Evolutionary conservation across 306 rosid species (phyloP).

Genomic region (Rubus parviflorus): DNA sequence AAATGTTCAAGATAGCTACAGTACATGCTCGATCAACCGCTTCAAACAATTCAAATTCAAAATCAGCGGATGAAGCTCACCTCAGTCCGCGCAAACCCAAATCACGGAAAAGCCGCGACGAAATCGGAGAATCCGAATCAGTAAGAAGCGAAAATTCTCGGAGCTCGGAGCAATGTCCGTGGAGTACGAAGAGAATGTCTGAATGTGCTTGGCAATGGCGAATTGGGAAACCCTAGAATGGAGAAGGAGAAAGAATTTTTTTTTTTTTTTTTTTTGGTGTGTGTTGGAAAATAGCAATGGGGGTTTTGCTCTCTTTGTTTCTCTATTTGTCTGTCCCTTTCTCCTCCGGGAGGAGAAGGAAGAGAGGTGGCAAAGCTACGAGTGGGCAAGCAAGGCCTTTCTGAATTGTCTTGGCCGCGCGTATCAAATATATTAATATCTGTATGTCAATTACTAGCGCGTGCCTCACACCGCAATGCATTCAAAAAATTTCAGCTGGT

Average conservation of each 20-base stretch:
- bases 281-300: background rate
- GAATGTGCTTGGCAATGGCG: constrained; percentile 20
- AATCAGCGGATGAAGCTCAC: constrained; percentile 18
- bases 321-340: background rate
- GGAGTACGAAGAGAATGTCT: background rate
- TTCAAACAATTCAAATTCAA: constrained; percentile 4
- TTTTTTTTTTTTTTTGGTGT: background rate
- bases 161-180: constrained; percentile 4
- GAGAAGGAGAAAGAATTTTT: constrained; percentile 12
- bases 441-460: too few species aligned
- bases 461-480: background rate
- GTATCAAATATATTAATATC: background rate
- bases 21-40: background rate
- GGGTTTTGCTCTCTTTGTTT: too few species aligned
- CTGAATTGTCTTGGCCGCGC: constrained; percentile 21
- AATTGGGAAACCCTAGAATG: constrained; percentile 31
- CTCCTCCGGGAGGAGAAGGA: constrained; percentile 18
- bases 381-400: constrained; percentile 15
- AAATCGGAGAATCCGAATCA: background rate
- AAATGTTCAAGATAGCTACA: background rate
- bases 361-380: constrained; percentile 29
- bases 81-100: constrained; percentile 6
- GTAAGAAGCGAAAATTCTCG: background rate
- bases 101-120: background rate
- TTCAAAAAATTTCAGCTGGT: too few species aligned